Evolutionary conservation across 169 alveolate genomes (phyloP).

Genomic region (Plasmodium gallinaceum): DNA sequence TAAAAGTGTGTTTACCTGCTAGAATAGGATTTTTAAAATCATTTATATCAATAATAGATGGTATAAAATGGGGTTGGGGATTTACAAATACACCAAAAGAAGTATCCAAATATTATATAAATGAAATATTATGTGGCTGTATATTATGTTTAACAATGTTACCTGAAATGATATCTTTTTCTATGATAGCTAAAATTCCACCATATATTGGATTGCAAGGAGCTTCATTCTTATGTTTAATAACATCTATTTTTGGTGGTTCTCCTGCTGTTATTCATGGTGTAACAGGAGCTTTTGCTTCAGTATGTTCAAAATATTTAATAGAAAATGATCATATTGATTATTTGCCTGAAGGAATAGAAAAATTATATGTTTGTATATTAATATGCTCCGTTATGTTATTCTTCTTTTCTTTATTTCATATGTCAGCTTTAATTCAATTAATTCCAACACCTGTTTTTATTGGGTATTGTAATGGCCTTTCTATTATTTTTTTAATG

Average conservation of each 20-base stretch:
- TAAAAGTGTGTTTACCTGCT: slow-evolving; percentile 67
- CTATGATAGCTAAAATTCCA: slow-evolving; percentile 87
- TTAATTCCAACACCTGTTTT: slow-evolving; percentile 87
- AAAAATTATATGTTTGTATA: slow-evolving; percentile 63
- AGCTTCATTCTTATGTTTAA: slow-evolving; percentile 84
- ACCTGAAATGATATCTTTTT: slow-evolving; percentile 88
- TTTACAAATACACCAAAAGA: slow-evolving; percentile 76
- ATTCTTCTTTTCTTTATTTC: slow-evolving; percentile 82
- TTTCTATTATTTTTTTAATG: slow-evolving; percentile 83
- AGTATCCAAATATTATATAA: slow-evolving; percentile 79
- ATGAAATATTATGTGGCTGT: slow-evolving; percentile 84
- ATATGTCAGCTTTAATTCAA: slow-evolving; percentile 85
- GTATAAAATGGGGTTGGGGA: slow-evolving; percentile 78
- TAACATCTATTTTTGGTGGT: slow-evolving; percentile 87
- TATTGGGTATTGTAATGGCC: slow-evolving; percentile 88
- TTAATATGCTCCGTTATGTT: slow-evolving; percentile 83
- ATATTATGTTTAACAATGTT: slow-evolving; percentile 86
- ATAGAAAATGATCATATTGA: slow-evolving; percentile 37
- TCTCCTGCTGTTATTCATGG: slow-evolving; percentile 88
- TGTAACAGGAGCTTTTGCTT: slow-evolving; percentile 85
- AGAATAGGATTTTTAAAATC: slow-evolving; percentile 69
- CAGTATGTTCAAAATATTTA: slow-evolving; percentile 82
- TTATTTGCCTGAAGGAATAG: slow-evolving; percentile 68
- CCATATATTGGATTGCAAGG: slow-evolving; percentile 87
- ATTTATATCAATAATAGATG: slow-evolving; percentile 44